Percentiles rank a stretch among this genome's conserved stretches.
phyloP scores from a whole-genome alignment of 1,284 basidiomycete genomes.

The Ceratobasidium sp. region DNA sequence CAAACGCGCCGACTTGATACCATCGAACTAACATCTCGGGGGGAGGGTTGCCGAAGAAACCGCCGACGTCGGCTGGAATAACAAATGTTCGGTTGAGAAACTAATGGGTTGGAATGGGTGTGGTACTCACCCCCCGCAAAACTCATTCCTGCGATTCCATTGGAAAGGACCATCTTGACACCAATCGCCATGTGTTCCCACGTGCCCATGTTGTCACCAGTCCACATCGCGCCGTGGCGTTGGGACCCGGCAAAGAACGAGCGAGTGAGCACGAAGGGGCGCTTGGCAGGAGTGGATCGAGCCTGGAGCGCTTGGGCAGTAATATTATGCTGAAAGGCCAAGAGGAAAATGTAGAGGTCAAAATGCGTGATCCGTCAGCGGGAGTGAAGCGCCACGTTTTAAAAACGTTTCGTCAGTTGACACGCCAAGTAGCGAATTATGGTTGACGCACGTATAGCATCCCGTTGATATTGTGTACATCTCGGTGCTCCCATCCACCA shows the following conservation, averaged over 20 bases:
- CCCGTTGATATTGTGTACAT: conserved; percentile 93
- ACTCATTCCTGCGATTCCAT: conserved; percentile 91
- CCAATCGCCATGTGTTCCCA: conserved; percentile 98
- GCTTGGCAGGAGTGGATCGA: conserved; percentile 74
- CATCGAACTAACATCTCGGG: conserved; percentile 95
- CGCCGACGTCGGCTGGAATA: conserved; percentile 86
- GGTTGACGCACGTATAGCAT: conserved; percentile 60
- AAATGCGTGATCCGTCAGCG: background rate
- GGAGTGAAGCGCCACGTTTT: background rate
- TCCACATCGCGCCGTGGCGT: conserved; percentile 97
- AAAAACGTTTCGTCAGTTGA: background rate
- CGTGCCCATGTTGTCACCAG: conserved; percentile 95
- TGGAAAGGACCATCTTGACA: conserved; percentile 91
- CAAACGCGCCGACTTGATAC: conserved; percentile 96
- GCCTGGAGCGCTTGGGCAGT: conserved; percentile 83
- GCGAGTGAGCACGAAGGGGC: conserved; percentile 95
- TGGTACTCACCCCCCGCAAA: conserved; percentile 82
- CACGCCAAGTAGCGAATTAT: background rate
- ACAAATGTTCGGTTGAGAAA: background rate
- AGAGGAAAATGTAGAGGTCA: conserved; percentile 39
- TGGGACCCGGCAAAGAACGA: conserved; percentile 96
- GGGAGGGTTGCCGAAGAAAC: conserved; percentile 97
- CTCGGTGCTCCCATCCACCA: conserved; percentile 96
- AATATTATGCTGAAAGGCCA: conserved; percentile 69
- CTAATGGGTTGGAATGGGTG: background rate